Base-by-base conservation (phyloP, 352 stramenopile species). In the Pythium phragmiticola region DNA sequence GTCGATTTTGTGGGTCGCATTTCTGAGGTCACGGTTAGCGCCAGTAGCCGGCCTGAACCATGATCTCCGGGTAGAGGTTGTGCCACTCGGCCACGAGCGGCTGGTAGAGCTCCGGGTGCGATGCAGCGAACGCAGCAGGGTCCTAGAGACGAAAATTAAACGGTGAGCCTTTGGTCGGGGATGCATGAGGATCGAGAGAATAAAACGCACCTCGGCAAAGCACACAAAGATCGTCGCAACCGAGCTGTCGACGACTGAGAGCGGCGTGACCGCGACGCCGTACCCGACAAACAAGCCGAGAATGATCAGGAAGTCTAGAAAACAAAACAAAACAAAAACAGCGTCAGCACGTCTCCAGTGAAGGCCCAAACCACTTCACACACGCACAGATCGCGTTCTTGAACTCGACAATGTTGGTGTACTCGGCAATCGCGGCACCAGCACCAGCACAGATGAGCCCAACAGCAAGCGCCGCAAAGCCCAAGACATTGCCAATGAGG, bases 161-260 rank as follows among this genome's bases (percentile, higher is more conserved):
- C 11, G 4, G 9, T n/a, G n/a, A 50, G 21, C 21, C 45, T 17
- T 5, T 8, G n/a, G 5, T 30, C n/a, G 7, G 45, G 13, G 7
- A 39, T 13, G 34, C 4, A 39, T 39, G 11, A 26, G 45, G 11
- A 30, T n/a, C 7, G 42, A 30, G 6, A 50, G n/a, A 28, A 51
- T 30, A 0, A 3, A 54, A 57, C 84, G 84, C 73, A 69, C 63
- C 63, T 98, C 91, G 2, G 95, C 95, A 70, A 98, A 99, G 77
- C 94, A 98, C 13, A 99, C 96, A 68, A 98, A 98, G 41, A 98
- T 93, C 3, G 96, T 98, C 45, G 96, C 94, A 17, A 98, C 91
- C 3, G 94, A 97, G 64, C 88, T 97, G 69, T 95, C 87, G 30
- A 99, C 92, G 36, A 98, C 92, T 48, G 87, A 87, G 36, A 98